Percentiles rank a stretch among this genome's conserved stretches.
Evolutionary conservation across 768 basidiomycete genomes (phyloP).

Genomic region (Fomitopsis serialis): DNA sequence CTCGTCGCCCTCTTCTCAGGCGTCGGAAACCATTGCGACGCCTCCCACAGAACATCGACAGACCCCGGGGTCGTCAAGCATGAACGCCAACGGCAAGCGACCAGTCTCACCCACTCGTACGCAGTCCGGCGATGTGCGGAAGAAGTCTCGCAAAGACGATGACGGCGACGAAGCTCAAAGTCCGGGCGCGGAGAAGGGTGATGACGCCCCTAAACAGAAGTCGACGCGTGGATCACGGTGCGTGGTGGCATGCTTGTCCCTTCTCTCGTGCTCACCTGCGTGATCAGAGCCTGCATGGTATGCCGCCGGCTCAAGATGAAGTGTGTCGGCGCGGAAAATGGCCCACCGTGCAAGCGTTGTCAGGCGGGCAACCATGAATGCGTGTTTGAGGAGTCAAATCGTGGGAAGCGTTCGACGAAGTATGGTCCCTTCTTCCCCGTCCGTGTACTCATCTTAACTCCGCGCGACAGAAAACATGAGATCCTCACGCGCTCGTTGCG

Average conservation of each 20-base stretch:
- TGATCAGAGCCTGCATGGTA: constrained; percentile 77
- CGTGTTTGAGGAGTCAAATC: constrained; percentile 93
- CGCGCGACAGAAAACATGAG: constrained; percentile 66
- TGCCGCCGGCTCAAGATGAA: constrained; percentile 93
- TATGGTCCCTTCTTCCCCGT: constrained; percentile 23
- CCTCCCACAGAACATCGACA: constrained; percentile 59
- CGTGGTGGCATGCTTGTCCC: constrained; percentile 14
- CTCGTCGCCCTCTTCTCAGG: constrained; percentile 77
- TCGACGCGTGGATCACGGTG: constrained; percentile 83
- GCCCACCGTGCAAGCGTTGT: constrained; percentile 90
- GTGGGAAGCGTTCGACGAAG: constrained; percentile 88
- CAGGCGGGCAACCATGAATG: constrained; percentile 78
- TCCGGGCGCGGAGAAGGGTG: constrained; percentile 48
- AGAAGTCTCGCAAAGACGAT: constrained; percentile 61
- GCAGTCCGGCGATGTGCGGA: constrained; percentile 38
- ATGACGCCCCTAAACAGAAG: constrained; percentile 66
- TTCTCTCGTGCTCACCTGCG: constrained; percentile 11
- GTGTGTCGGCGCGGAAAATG: constrained; percentile 85
- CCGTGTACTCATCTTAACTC: constrained; percentile 21
- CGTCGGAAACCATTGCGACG: constrained; percentile 70
- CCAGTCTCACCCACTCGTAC: constrained; percentile 45
- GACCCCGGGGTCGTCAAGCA: constrained; percentile 40
- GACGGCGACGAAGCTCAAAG: constrained; percentile 42
- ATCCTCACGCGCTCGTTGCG: constrained; percentile 73
- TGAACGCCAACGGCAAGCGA: constrained; percentile 59